A percentile compares a stretch with the other conserved stretches of the same genome.
Conservation (phyloP, 1,284 basidiomycete species). For the Leucoagaricus sp. region DNA sequence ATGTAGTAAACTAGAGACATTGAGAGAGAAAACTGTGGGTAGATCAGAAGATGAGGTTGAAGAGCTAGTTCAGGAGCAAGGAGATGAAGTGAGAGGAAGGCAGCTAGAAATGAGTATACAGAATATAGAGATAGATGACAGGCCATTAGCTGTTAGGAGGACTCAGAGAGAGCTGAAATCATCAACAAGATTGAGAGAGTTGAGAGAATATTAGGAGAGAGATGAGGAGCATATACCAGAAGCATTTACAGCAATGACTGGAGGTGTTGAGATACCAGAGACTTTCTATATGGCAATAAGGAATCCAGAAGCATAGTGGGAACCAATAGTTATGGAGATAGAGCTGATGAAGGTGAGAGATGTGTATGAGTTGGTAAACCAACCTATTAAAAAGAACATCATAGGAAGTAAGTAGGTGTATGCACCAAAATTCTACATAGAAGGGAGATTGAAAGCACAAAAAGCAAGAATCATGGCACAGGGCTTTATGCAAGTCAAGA, state of each 20-base stretch:
- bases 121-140: background rate
- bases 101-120: no score
- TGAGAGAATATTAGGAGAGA: background rate
- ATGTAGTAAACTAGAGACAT: background rate
- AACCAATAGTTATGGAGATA: conserved; percentile 6
- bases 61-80: background rate
- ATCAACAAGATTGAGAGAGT: background rate
- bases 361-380: background rate
- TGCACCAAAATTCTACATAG: conserved; percentile 5
- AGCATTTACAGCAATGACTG: background rate
- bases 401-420: conserved; percentile 7
- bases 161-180: background rate
- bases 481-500: conserved; percentile 16
- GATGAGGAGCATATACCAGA: background rate
- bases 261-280: background rate
- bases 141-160: background rate
- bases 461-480: conserved; percentile 18
- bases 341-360: background rate
- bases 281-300: conserved; percentile 20
- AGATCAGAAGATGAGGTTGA: background rate
- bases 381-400: background rate
- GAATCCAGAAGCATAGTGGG: conserved; percentile 15
- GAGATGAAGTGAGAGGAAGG: background rate
- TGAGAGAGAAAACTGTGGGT: background rate
- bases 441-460: conserved; percentile 10